Conservation (phyloP, 2,329 filamentous ascomycete genomes). For the Sporothrix schenckii region DNA sequence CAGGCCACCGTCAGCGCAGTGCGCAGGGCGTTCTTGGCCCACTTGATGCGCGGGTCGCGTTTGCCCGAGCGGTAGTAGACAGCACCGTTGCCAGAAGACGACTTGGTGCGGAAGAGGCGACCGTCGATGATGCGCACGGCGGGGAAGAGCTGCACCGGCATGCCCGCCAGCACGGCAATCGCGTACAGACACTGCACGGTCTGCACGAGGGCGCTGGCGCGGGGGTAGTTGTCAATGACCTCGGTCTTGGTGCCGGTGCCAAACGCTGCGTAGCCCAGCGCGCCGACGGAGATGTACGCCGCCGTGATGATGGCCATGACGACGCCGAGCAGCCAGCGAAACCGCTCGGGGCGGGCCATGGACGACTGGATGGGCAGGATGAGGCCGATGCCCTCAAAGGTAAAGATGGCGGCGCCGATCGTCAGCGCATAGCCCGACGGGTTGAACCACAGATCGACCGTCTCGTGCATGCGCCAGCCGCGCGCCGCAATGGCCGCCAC, state of each 20-base stretch:
- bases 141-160: slow-evolving; percentile 75
- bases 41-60: slow-evolving; percentile 66
- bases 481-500: slow-evolving; percentile 57
- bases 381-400: slow-evolving; percentile 76
- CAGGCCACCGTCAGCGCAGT: slow-evolving; percentile 60
- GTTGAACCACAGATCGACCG: slow-evolving; percentile 68
- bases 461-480: slow-evolving; percentile 57
- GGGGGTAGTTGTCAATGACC: slow-evolving; percentile 76
- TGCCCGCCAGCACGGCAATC: slow-evolving; percentile 71
- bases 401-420: slow-evolving; percentile 74
- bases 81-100: slow-evolving; percentile 6
- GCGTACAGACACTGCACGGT: slow-evolving; percentile 75
- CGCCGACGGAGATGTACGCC: slow-evolving; percentile 72
- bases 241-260: slow-evolving; percentile 70
- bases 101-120: slow-evolving; percentile 58
- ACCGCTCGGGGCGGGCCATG: slow-evolving; percentile 71
- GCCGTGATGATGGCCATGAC: slow-evolving; percentile 75
- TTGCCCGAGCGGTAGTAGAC: slow-evolving; percentile 61
- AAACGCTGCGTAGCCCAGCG: slow-evolving; percentile 74
- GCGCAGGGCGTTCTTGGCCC: slow-evolving; percentile 74
- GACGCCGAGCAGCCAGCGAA: slow-evolving; percentile 64
- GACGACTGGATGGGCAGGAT: slow-evolving; percentile 76
- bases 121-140: slow-evolving; percentile 72
- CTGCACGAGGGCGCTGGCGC: slow-evolving; percentile 71
- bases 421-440: slow-evolving; percentile 69